Evolutionary conservation across 192 early-diverging fungal genomes (phyloP).

Genomic region (Rhizoclosmatium globosum): DNA sequence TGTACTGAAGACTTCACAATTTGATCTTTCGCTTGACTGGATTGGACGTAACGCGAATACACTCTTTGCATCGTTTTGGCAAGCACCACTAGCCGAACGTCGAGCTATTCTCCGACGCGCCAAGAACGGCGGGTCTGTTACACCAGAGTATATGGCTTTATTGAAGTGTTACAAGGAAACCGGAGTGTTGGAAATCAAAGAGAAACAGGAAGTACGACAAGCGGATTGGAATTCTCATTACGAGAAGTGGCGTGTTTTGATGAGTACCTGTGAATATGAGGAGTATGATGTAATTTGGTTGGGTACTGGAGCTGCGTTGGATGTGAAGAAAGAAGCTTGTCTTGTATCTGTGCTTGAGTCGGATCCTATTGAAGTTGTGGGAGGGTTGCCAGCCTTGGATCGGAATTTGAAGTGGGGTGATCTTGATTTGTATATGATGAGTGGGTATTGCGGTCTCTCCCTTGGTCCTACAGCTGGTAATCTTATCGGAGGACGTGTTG

Average conservation of each 20-base stretch:
- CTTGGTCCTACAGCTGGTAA: conserved; percentile 30
- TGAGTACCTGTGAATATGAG: background rate
- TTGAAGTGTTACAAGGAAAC: background rate
- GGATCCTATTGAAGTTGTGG: background rate
- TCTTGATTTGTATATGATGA: conserved; percentile 31
- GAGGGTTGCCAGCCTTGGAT: background rate
- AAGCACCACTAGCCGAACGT: background rate
- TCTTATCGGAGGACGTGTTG: conserved; percentile 27
- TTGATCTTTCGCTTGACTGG: conserved; percentile 29
- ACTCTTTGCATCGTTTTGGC: conserved; percentile 10
- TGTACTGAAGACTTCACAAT: conserved; percentile 17
- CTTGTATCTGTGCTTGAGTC: background rate
- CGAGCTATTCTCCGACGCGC: background rate
- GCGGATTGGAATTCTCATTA: background rate
- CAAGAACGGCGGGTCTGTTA: background rate
- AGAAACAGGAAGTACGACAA: background rate
- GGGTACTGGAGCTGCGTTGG: background rate
- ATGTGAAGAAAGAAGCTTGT: background rate
- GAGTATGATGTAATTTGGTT: conserved; percentile 3
- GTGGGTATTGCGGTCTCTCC: conserved; percentile 29
- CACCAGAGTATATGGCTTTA: background rate
- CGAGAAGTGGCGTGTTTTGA: background rate
- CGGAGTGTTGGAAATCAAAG: background rate
- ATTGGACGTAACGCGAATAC: conserved; percentile 21
- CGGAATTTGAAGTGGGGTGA: conserved; percentile 9